Percentiles rank a stretch among this genome's conserved stretches.
phyloP scores from a whole-genome alignment of 345 rosid genomes.

The Lumnitzera littorea region DNA sequence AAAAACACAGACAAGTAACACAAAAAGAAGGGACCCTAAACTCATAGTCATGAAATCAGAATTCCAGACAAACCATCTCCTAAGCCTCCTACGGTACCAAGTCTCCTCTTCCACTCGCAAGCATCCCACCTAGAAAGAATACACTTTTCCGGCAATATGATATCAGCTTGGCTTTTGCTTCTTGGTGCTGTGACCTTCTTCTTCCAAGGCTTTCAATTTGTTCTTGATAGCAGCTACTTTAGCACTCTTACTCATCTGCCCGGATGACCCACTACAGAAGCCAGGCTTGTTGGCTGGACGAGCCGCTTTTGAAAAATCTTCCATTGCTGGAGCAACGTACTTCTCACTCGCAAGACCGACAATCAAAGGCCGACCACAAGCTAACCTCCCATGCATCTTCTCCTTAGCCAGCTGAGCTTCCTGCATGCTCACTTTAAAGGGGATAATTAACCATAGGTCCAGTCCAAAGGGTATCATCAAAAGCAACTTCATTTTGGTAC shows the following conservation, averaged over 20 bases:
- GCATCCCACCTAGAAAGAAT: no score
- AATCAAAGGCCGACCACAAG: constrained; percentile 79
- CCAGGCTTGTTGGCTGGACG: constrained; percentile 33
- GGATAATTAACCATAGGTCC: constrained; percentile 51
- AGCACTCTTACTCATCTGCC: constrained; percentile 53
- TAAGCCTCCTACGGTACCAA: no score
- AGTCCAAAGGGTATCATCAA: not conserved
- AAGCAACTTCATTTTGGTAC: not conserved
- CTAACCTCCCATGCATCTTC: constrained; percentile 90
- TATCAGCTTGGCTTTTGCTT: constrained; percentile 46
- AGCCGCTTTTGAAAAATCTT: constrained; percentile 22
- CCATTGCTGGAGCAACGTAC: constrained; percentile 33
- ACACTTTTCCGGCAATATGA: not conserved
- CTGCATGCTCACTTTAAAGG: constrained; percentile 87
- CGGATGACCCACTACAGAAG: constrained; percentile 32
- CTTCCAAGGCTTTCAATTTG: constrained; percentile 79
- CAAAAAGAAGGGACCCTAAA: no score
- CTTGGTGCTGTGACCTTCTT: constrained; percentile 41
- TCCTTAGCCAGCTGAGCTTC: constrained; percentile 92
- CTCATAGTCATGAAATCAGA: no score
- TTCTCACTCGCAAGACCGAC: constrained; percentile 85
- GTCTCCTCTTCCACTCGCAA: no score
- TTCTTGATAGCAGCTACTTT: constrained; percentile 85
- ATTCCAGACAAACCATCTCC: no score
- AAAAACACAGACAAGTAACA: no score